phyloP scores from a whole-genome alignment of 768 basidiomycete genomes.

The Coprinopsis marcescibilis region DNA sequence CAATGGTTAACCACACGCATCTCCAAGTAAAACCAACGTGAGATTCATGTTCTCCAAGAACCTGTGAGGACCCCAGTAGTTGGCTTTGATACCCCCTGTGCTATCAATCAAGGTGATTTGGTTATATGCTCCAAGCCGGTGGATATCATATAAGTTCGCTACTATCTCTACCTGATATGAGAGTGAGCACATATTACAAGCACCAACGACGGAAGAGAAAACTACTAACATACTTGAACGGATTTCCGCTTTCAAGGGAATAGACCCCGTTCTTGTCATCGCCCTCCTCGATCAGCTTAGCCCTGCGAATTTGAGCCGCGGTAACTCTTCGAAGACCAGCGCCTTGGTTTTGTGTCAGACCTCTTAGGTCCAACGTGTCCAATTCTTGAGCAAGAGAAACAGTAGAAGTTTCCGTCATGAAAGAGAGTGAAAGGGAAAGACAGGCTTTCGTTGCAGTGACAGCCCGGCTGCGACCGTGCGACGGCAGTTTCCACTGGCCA shows the following conservation, averaged over 20 bases:
- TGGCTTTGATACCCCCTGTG: slow-evolving; percentile 13
- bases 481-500: too few species aligned
- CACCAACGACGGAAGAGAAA: background rate
- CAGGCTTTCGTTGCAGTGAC: too few species aligned
- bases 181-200: background rate
- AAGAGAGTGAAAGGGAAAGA: too few species aligned
- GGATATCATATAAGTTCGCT: background rate
- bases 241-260: background rate
- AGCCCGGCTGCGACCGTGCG: too few species aligned
- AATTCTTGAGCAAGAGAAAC: too few species aligned
- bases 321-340: too few species aligned
- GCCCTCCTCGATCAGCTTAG: background rate
- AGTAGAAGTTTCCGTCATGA: too few species aligned
- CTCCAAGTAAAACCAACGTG: slow-evolving; percentile 6
- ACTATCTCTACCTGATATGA: background rate
- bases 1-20: background rate
- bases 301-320: background rate
- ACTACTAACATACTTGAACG: background rate
- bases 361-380: too few species aligned
- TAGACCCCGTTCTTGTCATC: background rate
- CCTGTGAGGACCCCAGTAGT: slow-evolving; percentile 1
- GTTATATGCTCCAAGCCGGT: background rate
- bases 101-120: slow-evolving; percentile 10
- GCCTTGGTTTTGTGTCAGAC: too few species aligned
- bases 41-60: background rate